Evolutionary conservation across 176 grass and related monocot genomes (phyloP), one percentile per base, ranked within the genome.

Genomic region (Raddia guianensis): DNA sequence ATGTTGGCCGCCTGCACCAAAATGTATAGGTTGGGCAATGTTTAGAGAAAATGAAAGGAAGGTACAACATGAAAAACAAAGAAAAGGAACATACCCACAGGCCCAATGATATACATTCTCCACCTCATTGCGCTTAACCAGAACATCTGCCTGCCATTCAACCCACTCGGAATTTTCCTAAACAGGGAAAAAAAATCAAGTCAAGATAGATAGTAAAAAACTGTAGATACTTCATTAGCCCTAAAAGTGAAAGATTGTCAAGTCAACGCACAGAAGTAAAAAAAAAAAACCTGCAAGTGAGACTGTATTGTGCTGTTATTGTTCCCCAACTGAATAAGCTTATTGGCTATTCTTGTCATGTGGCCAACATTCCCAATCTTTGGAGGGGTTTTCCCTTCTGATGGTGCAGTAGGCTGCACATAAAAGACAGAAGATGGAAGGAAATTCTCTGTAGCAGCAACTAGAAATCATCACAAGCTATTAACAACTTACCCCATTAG

Each of bases 41-140:
- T 48, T 77, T 76, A 70, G 34, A 9, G 44, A 78, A 83, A 72
- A 61, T 12, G 4, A 65, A 80, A 72, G 14, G 7, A 65, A 76
- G 52, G 13, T 4, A 82, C 73, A 85, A n/a, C n/a, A 85, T 77
- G 72, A 18, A 70, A 80, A 69, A 63, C 15, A 77, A 70, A 54
- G 56, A 63, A 91, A 84, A 34, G 5, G 15, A 84, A 92, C 90
- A 35, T 74, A 98, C 95, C 95, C 95, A 77, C 92, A 98, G 83
- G 90, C 86, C 95, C 95, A 98, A 62, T 98, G 90, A 92, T 92
- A 92, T 78, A 98, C 95, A 91, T 94, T 98, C 68, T 98, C 95
- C 53, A 94, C 61, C 48, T 89, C 90, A 83, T 94, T 98, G 70
- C 90, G 80, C 77, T 91, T 90, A 49, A 90, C 75, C 12, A 98